phyloP scores from a whole-genome alignment of 352 stramenopile genomes.

The Globisporangium middletonii region DNA sequence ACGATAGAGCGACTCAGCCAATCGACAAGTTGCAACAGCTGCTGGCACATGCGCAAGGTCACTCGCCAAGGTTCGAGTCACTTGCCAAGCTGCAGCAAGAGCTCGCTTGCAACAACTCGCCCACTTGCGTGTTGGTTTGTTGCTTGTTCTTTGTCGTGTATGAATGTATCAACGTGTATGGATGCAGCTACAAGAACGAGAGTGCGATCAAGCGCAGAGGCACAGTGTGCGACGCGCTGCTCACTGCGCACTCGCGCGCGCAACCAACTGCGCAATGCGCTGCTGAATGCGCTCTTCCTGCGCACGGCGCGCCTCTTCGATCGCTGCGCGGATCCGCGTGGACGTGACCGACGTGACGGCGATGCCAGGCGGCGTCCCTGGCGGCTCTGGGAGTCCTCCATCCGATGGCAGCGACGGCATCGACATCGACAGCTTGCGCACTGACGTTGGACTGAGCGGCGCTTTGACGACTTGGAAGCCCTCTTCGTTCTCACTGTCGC shows the following conservation, averaged over 20 bases:
- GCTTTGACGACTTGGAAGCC: constrained; percentile 34
- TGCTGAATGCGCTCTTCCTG: constrained; percentile 53
- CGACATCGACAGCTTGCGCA: constrained; percentile 9
- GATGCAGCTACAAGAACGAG: neutral
- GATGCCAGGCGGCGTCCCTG: constrained; percentile 23
- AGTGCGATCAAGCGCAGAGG: neutral
- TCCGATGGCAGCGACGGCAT: constrained; percentile 7
- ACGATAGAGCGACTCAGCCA: no score
- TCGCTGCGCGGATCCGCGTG: constrained; percentile 45
- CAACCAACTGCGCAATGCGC: constrained; percentile 53
- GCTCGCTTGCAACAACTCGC: neutral
- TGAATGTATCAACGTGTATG: no score
- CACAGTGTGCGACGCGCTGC: neutral
- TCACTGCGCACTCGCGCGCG: constrained; percentile 1
- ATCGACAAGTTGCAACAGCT: no score
- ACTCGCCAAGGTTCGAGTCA: neutral
- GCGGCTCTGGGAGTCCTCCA: constrained; percentile 11
- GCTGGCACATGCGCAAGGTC: no score
- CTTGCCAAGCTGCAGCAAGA: neutral
- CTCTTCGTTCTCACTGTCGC: constrained; percentile 32
- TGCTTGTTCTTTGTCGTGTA: neutral
- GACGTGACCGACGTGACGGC: constrained; percentile 32
- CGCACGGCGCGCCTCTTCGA: constrained; percentile 34
- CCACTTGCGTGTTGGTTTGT: neutral
- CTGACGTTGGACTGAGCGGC: constrained; percentile 11